Evolutionary conservation across 345 rosid genomes (phyloP).

Genomic region (Eucalyptus melliodora): DNA sequence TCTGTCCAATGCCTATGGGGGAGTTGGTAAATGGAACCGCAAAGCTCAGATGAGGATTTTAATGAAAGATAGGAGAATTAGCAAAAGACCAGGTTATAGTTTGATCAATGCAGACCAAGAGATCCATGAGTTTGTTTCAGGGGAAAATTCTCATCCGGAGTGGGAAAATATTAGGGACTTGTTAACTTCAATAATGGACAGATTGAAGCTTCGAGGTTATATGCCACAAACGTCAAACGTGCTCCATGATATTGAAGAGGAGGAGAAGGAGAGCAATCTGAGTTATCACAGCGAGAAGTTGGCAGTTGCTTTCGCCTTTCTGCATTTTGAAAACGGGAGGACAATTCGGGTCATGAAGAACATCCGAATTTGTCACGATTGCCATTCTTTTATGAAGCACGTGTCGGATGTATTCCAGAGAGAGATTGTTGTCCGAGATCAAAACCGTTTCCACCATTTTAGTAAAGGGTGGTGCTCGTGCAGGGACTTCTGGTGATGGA

Average conservation of each 20-base stretch:
- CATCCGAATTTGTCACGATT: constrained; percentile 26
- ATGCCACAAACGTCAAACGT: constrained; percentile 8
- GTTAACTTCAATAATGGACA: constrained; percentile 3
- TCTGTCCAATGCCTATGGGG: constrained; percentile 40
- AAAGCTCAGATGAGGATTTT: constrained; percentile 16
- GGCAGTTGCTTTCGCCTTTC: constrained; percentile 34
- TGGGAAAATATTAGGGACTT: constrained; percentile 8
- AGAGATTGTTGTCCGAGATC: constrained; percentile 22
- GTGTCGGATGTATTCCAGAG: constrained; percentile 9
- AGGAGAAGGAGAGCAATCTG: constrained; percentile 40
- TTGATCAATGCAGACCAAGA: constrained; percentile 10
- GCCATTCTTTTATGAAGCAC: constrained; percentile 40
- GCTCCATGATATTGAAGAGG: constrained; percentile 39
- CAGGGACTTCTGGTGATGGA: constrained; percentile 19
- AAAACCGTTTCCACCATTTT: constrained; percentile 42
- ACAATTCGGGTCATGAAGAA: constrained; percentile 30
- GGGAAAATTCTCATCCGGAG: constrained; percentile 29
- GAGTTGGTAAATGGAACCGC: constrained; percentile 17
- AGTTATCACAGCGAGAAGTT: constrained; percentile 38
- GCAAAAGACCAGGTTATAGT: constrained; percentile 29
- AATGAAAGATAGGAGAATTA: constrained; percentile 30
- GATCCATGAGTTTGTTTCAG: constrained; percentile 27
- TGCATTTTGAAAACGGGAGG: not conserved
- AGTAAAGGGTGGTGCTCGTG: constrained; percentile 26
- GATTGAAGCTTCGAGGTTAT: constrained; percentile 23